Conservation (phyloP, 225 moss, liverwort and hornwort species). For the Pseudoscleropodium purum region DNA sequence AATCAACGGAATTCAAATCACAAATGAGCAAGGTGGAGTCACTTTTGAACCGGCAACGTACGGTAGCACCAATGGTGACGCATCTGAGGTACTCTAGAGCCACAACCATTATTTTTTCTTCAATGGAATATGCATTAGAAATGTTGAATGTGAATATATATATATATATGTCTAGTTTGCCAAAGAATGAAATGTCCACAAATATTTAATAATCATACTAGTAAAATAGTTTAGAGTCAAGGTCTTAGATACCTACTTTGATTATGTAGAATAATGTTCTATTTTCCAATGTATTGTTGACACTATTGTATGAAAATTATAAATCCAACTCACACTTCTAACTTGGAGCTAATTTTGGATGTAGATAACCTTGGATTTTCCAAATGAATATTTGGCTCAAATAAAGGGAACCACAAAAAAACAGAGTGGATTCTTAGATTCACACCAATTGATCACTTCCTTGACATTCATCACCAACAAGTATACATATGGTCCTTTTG, state of each 20-base stretch:
- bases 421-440: not conserved
- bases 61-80: not conserved
- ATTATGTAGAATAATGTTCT: fast-evolving
- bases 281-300: not conserved
- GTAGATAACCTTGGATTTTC: not conserved
- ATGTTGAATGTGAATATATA: not conserved
- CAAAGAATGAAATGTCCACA: fast-evolving
- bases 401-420: not conserved
- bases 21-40: not conserved
- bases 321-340: not conserved
- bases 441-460: not conserved
- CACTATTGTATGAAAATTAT: fast-evolving
- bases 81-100: not conserved
- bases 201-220: fast-evolving
- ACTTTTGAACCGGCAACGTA: not conserved
- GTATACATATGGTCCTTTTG: not conserved
- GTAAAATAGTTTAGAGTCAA: not conserved
- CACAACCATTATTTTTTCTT: not conserved
- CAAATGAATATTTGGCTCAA: not conserved
- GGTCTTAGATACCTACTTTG: not conserved
- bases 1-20: not conserved
- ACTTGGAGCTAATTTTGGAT: not conserved
- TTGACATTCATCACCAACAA: constrained; percentile 1
- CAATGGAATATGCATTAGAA: too few relatives aligned
- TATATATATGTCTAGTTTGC: fast-evolving